Evolutionary conservation across 1,284 basidiomycete species (phyloP).

Genomic region (Ganoderma lingzhi): DNA sequence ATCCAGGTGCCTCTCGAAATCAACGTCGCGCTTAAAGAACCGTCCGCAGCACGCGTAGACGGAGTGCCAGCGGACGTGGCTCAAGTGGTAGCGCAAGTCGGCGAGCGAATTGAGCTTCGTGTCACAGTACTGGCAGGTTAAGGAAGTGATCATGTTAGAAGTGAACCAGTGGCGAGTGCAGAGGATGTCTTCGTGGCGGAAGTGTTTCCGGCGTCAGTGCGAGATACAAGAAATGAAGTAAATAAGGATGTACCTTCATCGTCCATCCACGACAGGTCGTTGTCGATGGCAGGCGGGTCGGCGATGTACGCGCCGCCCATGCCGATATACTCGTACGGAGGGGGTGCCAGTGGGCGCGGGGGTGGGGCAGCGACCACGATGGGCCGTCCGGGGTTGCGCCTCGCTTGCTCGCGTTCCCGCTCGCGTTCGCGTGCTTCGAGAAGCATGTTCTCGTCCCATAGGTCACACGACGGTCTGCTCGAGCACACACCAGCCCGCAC

Average conservation of each 20-base stretch:
- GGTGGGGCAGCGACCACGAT: slow-evolving; percentile 12
- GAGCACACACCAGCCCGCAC: slow-evolving; percentile 38
- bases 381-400: neutral
- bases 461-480: slow-evolving; percentile 45
- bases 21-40: slow-evolving; percentile 46
- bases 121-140: slow-evolving; percentile 49
- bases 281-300: neutral
- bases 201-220: neutral
- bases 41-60: slow-evolving; percentile 51
- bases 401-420: slow-evolving; percentile 29
- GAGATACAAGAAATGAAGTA: neutral
- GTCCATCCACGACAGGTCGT: slow-evolving; percentile 44
- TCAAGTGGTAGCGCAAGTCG: slow-evolving; percentile 48
- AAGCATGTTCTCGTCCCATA: slow-evolving; percentile 52
- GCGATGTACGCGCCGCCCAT: neutral
- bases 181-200: slow-evolving; percentile 37
- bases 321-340: slow-evolving; percentile 16
- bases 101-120: slow-evolving; percentile 44
- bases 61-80: slow-evolving; percentile 42
- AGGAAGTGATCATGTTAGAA: slow-evolving; percentile 43
- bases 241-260: slow-evolving; percentile 40
- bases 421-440: slow-evolving; percentile 46
- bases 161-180: slow-evolving; percentile 47
- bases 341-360: slow-evolving; percentile 10
- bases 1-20: slow-evolving; percentile 45